These are phyloP conservation scores for Naganishia liquefaciens DNA, from an alignment of 1,284 basidiomycete species.

Conservation along the genomic window DNA sequence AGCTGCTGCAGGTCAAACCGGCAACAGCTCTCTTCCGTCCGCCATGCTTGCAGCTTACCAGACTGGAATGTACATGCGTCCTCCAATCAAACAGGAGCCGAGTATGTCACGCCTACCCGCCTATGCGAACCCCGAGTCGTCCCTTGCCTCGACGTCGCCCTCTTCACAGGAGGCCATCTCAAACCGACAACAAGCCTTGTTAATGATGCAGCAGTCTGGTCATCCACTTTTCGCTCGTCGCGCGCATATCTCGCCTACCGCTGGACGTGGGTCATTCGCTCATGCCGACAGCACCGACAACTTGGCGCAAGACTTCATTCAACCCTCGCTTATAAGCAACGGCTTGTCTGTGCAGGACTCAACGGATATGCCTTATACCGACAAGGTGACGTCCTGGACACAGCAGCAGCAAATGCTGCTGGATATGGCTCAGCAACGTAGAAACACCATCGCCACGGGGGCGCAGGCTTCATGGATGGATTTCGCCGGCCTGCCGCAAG, in stretches of 20 bases:
- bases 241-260: constrained; percentile 21
- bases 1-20: constrained; percentile 43
- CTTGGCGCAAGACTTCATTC: not conserved
- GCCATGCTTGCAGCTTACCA: constrained; percentile 36
- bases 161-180: constrained; percentile 18
- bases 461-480: constrained; percentile 22
- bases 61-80: constrained; percentile 27
- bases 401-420: constrained; percentile 21
- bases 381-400: constrained; percentile 33
- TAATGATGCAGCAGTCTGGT: constrained; percentile 17
- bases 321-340: constrained; percentile 3
- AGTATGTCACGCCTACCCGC: constrained; percentile 1
- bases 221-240: not conserved
- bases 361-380: constrained; percentile 14
- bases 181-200: constrained; percentile 13
- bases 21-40: constrained; percentile 5
- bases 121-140: constrained; percentile 9
- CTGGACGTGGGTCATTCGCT: not conserved
- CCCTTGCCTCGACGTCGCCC: constrained; percentile 12
- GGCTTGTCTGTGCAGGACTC: not conserved
- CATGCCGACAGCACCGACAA: not conserved
- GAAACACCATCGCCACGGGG: constrained; percentile 1
- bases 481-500: constrained; percentile 9
- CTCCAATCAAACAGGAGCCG: constrained; percentile 7
- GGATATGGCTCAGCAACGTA: constrained; percentile 9